Percentiles rank a stretch among this genome's conserved stretches.
These are phyloP conservation scores for Herpetomonas samuelpessoai DNA, from an alignment of 208 protist genomes.

Conservation along the genomic window DNA sequence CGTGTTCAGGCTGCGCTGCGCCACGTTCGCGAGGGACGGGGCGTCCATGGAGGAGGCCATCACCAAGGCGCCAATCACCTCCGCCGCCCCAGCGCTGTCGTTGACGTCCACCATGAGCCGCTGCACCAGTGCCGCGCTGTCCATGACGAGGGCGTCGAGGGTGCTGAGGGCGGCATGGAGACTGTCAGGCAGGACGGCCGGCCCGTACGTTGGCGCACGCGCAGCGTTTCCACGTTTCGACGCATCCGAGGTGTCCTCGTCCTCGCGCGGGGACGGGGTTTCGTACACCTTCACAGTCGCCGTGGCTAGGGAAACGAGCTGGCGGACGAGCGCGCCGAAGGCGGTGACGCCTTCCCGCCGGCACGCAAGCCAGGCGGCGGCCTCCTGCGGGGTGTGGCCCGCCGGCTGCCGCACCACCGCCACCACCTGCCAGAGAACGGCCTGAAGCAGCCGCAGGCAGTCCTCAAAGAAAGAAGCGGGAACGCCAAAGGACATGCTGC, in stretches of 20 bases:
- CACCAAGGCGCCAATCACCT: constrained; percentile 38
- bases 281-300: constrained; percentile 20
- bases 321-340: constrained; percentile 23
- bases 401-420: constrained; percentile 7
- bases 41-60: constrained; percentile 34
- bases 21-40: constrained; percentile 29
- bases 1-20: constrained; percentile 38
- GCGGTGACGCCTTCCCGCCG: constrained; percentile 33
- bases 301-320: constrained; percentile 24
- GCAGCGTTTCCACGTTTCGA: too few relatives aligned
- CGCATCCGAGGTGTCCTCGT: not conserved
- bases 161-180: constrained; percentile 26
- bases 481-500: constrained; percentile 23
- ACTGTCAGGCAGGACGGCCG: constrained; percentile 2
- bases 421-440: constrained; percentile 27
- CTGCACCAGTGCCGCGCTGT: constrained; percentile 37
- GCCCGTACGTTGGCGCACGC: not conserved
- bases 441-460: constrained; percentile 28
- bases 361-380: not conserved
- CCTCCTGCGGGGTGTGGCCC: not conserved
- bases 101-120: constrained; percentile 27
- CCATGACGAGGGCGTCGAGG: constrained; percentile 42
- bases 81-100: constrained; percentile 32
- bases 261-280: not conserved
- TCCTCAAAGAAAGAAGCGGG: constrained; percentile 40